Evolutionary conservation across 176 grass and related monocot genomes (phyloP).

Genomic region (Aegilops sharonensis): DNA sequence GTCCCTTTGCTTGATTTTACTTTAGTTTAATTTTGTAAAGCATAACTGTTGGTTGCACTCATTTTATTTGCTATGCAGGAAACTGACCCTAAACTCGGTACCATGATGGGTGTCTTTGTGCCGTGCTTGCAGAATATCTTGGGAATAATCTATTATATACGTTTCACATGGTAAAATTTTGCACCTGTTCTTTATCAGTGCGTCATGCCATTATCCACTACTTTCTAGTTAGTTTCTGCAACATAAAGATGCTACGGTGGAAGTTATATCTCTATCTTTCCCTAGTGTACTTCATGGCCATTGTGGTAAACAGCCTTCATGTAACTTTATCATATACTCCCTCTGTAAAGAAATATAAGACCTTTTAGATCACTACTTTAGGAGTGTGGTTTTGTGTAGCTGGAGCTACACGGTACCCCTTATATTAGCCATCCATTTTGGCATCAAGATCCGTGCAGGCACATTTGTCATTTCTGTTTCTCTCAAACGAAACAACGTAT

Average conservation of each 20-base stretch:
- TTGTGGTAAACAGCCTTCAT: neutral
- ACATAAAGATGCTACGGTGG: neutral
- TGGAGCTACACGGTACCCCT: too few species aligned
- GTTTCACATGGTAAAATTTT: conserved; percentile 75
- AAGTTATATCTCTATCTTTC: neutral
- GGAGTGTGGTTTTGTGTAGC: too few species aligned
- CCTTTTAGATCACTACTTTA: too few species aligned
- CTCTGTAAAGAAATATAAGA: neutral
- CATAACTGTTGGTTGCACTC: neutral
- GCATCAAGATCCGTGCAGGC: too few species aligned
- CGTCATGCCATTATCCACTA: neutral
- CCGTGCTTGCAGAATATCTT: conserved; percentile 97
- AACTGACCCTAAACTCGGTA: conserved; percentile 64
- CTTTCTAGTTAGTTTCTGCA: neutral
- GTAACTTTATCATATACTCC: neutral
- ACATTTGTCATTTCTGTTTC: too few species aligned
- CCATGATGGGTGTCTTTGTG: conserved; percentile 95
- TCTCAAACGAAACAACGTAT: too few species aligned
- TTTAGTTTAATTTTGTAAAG: neutral
- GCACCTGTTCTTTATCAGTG: neutral
- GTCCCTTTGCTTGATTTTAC: neutral
- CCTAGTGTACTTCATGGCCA: neutral
- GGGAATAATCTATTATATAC: conserved; percentile 98
- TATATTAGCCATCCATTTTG: too few species aligned
- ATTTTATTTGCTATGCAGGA: conserved; percentile 47